These are phyloP conservation scores for Candida insectalens DNA, from an alignment of 805 yeast genomes.

Conservation along the genomic window DNA sequence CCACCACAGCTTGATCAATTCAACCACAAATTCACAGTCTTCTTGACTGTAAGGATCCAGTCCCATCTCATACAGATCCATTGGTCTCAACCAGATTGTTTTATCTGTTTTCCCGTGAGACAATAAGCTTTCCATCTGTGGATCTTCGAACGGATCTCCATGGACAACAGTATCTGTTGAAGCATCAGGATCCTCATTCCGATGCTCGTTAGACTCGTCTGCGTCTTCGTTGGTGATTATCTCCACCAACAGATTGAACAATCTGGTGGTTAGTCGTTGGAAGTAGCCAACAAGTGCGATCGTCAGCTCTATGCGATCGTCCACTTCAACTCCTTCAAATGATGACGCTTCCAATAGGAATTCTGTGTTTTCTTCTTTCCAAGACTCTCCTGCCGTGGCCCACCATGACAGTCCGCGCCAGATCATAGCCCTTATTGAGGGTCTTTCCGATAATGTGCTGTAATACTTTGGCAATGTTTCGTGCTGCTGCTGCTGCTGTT, in stretches of 20 bases:
- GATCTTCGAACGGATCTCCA: constrained; percentile 1
- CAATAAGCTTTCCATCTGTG: background rate
- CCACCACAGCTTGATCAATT: constrained; percentile 39
- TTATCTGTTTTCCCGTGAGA: constrained; percentile 1
- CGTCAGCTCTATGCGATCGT: constrained; percentile 17
- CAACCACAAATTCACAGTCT: constrained; percentile 35
- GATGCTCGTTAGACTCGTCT: constrained; percentile 8
- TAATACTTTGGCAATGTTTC: constrained; percentile 8
- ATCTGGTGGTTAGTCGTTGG: constrained; percentile 35
- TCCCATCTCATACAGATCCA: constrained; percentile 48
- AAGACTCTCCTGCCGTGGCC: constrained; percentile 74
- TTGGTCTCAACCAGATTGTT: constrained; percentile 25
- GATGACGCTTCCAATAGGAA: constrained; percentile 26
- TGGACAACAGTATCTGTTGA: background rate
- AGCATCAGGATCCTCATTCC: constrained; percentile 2
- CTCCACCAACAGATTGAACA: constrained; percentile 30
- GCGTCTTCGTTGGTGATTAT: constrained; percentile 25
- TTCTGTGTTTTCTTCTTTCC: constrained; percentile 29
- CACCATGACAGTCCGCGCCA: constrained; percentile 78
- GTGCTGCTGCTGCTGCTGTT: too few species aligned
- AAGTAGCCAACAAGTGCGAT: constrained; percentile 38
- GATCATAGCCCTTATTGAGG: constrained; percentile 46
- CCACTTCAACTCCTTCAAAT: constrained; percentile 9
- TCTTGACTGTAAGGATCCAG: constrained; percentile 40
- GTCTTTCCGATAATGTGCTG: constrained; percentile 29